Percentiles rank a stretch among this genome's conserved stretches.
phyloP scores from a whole-genome alignment of 345 rosid genomes.

The Arabidopsis thaliana region TAIR10.1 NC_003074.8:21442501-21443000 shows the following conservation, averaged over 20 bases:
- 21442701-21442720: background rate
- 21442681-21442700: constrained; percentile 10
- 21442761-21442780: constrained; percentile 44
- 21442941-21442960: background rate
- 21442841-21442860: constrained; percentile 86
- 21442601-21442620: too few relatives aligned
- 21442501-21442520: too few relatives aligned
- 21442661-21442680: background rate
- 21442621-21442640: too few relatives aligned
- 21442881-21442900: constrained; percentile 49
- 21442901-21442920: background rate
- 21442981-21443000: background rate
- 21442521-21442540: constrained; percentile 54
- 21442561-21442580: constrained; percentile 74
- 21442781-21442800: constrained; percentile 39
- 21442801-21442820: constrained; percentile 37
- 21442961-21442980: background rate
- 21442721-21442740: background rate
- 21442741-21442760: constrained; percentile 8
- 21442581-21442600: constrained; percentile 18
- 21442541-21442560: constrained; percentile 81
- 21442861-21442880: constrained; percentile 58
- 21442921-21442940: background rate
- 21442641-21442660: too few relatives aligned
- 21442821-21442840: constrained; percentile 70